These are phyloP conservation scores for Adansonia madagascariensis DNA, from an alignment of 441 rosid genomes.

Conservation along the genomic window DNA sequence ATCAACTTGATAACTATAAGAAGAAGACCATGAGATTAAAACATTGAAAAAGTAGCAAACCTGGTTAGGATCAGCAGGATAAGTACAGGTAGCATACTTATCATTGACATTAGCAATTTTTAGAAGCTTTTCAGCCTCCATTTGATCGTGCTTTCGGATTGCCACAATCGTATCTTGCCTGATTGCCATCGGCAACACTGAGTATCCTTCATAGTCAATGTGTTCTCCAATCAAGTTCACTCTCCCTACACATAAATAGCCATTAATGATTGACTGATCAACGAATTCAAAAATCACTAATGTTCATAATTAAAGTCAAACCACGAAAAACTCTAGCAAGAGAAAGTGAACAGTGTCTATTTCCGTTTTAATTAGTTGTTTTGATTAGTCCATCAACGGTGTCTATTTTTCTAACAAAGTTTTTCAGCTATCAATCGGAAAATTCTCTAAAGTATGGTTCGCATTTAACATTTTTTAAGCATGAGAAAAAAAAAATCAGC, in stretches of 20 bases:
- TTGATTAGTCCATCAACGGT: not conserved
- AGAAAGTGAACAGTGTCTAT: not conserved
- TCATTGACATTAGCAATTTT: slow-evolving; percentile 77
- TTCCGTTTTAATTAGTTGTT: not conserved
- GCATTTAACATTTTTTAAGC: not conserved
- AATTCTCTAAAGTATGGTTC: not conserved
- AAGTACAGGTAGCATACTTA: slow-evolving; percentile 70
- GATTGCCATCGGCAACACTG: slow-evolving; percentile 97
- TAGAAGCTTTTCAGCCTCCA: slow-evolving; percentile 52
- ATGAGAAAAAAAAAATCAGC: not conserved
- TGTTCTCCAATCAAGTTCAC: slow-evolving; percentile 98
- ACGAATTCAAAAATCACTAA: not conserved
- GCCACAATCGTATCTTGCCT: slow-evolving; percentile 90
- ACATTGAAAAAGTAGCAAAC: slow-evolving; percentile 33
- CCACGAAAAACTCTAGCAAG: not conserved
- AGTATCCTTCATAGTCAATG: slow-evolving; percentile 96
- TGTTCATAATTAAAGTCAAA: not conserved
- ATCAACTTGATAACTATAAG: not conserved
- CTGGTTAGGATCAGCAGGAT: slow-evolving; percentile 87
- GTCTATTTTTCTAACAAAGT: not conserved
- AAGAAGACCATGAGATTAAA: not conserved
- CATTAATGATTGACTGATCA: not conserved
- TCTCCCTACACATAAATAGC: slow-evolving; percentile 49
- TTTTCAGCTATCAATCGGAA: not conserved
- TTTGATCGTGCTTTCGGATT: slow-evolving; percentile 57